phyloP scores from a whole-genome alignment of 2,329 filamentous ascomycete genomes.

The Nakataea oryzae region DNA sequence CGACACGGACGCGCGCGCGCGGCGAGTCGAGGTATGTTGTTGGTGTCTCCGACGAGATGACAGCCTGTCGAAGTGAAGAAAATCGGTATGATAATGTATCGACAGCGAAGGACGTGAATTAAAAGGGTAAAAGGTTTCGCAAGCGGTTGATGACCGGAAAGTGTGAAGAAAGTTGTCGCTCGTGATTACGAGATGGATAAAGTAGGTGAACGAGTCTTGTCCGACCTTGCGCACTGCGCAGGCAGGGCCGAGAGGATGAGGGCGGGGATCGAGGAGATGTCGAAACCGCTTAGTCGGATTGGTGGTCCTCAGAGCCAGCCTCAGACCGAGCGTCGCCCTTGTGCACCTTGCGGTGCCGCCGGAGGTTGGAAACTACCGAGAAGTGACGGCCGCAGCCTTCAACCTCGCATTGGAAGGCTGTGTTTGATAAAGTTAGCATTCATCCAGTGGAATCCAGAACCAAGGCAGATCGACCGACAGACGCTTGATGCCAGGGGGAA shows the following conservation, averaged over 20 bases:
- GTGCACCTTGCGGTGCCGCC: conserved; percentile 93
- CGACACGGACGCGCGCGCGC: too few species aligned
- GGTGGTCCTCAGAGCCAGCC: conserved; percentile 51
- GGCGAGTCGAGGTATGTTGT: not conserved
- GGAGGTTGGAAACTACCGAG: conserved; percentile 91
- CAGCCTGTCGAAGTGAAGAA: not conserved
- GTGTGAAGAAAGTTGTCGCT: not conserved
- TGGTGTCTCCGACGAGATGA: too few species aligned
- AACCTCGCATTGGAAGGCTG: conserved; percentile 89
- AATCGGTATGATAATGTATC: not conserved
- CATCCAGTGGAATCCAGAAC: not conserved
- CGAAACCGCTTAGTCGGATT: conserved; percentile 36
- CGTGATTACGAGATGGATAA: too few species aligned
- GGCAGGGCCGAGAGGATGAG: too few species aligned
- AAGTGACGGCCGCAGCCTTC: conserved; percentile 94
- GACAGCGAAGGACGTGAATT: not conserved
- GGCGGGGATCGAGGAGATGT: too few species aligned
- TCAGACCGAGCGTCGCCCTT: conserved; percentile 61
- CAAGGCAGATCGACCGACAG: not conserved
- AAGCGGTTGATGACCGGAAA: not conserved
- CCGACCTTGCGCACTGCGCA: too few species aligned
- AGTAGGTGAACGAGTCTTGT: not conserved
- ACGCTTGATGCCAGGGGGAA: not conserved
- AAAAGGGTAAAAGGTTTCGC: not conserved
- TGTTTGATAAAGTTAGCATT: not conserved